Percentiles rank a stretch among this genome's conserved stretches.
Evolutionary conservation across 192 early-diverging fungal species (phyloP).

Genomic region (Mortierella antarctica): DNA sequence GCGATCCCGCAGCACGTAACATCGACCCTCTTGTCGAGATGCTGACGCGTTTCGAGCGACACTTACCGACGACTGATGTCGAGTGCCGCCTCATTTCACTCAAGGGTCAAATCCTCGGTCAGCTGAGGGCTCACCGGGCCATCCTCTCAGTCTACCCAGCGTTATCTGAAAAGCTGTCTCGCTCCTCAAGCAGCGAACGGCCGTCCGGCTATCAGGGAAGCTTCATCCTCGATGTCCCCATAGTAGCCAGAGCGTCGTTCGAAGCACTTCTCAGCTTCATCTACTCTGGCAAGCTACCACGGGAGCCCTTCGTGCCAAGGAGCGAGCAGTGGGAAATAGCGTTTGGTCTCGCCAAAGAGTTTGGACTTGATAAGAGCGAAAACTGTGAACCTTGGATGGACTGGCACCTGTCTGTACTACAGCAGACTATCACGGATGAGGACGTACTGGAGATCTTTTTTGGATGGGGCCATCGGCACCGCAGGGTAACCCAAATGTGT

Average conservation of each 20-base stretch:
- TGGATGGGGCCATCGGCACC: slow-evolving; percentile 22
- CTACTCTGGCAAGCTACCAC: slow-evolving; percentile 26
- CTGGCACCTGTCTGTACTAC: slow-evolving; percentile 12
- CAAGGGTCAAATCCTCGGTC: slow-evolving; percentile 5
- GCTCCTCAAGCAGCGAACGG: neutral
- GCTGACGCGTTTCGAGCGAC: slow-evolving; percentile 32
- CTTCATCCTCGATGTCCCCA: slow-evolving; percentile 1
- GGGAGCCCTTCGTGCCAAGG: slow-evolving; percentile 1
- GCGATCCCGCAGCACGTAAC: slow-evolving; percentile 25
- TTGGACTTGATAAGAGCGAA: slow-evolving; percentile 8
- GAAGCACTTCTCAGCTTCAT: slow-evolving; percentile 35
- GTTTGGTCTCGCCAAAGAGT: slow-evolving; percentile 20
- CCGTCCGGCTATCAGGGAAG: neutral
- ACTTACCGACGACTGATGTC: slow-evolving; percentile 24
- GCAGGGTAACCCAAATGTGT: slow-evolving; percentile 13
- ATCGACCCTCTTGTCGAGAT: slow-evolving; percentile 46
- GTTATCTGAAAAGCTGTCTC: slow-evolving; percentile 22
- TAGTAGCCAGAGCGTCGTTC: slow-evolving; percentile 2
- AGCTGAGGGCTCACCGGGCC: slow-evolving; percentile 27
- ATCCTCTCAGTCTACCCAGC: slow-evolving; percentile 40
- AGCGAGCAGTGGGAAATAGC: slow-evolving; percentile 19
- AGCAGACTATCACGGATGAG: slow-evolving; percentile 21
- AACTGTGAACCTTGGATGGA: slow-evolving; percentile 26
- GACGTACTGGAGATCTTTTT: slow-evolving; percentile 41
- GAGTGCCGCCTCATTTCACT: slow-evolving; percentile 18